phyloP scores from a whole-genome alignment of 306 rosid genomes.

The Vigna mungo region DNA sequence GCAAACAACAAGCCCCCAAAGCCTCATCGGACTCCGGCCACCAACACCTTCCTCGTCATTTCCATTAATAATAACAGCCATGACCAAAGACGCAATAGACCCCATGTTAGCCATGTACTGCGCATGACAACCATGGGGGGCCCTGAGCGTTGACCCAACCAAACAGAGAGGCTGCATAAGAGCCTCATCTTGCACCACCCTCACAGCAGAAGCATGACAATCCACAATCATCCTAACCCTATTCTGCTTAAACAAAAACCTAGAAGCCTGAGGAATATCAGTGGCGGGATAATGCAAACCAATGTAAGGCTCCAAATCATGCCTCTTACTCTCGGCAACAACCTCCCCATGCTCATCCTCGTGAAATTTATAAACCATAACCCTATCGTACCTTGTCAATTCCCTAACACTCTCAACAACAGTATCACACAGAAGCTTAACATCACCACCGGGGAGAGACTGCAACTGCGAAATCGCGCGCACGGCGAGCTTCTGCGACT shows the following conservation, averaged over 20 bases:
- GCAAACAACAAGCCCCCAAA: slow-evolving; percentile 99
- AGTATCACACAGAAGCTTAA: slow-evolving; percentile 75
- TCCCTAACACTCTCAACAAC: slow-evolving; percentile 87
- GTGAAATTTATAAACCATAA: slow-evolving; percentile 97
- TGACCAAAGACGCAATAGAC: slow-evolving; percentile 76
- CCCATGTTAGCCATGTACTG: slow-evolving; percentile 99
- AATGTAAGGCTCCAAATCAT: slow-evolving; percentile 86
- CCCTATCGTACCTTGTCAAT: slow-evolving; percentile 88
- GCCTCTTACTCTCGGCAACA: slow-evolving; percentile 85
- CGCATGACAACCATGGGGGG: slow-evolving; percentile 95
- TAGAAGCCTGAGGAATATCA: slow-evolving; percentile 96
- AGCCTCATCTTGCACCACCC: slow-evolving; percentile 76
- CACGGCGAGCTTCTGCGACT: slow-evolving; percentile 94
- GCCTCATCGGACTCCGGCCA: slow-evolving; percentile 64
- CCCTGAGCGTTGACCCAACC: slow-evolving; percentile 94
- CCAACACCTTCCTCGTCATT: slow-evolving; percentile 69
- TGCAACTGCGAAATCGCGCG: slow-evolving; percentile 88
- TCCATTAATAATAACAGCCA: slow-evolving; percentile 91
- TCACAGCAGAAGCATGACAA: slow-evolving; percentile 73
- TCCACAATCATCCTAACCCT: slow-evolving; percentile 97
- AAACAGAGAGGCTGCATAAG: slow-evolving; percentile 87
- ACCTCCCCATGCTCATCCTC: slow-evolving; percentile 99
- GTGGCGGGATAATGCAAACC: slow-evolving; percentile 98
- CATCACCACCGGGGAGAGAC: slow-evolving; percentile 86
- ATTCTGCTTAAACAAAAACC: slow-evolving; percentile 97